A percentile compares a stretch with the other conserved stretches of the same genome.
Evolutionary conservation across 164 flowering plant genomes (phyloP).

Genomic region (Macadamia integrifolia): DNA sequence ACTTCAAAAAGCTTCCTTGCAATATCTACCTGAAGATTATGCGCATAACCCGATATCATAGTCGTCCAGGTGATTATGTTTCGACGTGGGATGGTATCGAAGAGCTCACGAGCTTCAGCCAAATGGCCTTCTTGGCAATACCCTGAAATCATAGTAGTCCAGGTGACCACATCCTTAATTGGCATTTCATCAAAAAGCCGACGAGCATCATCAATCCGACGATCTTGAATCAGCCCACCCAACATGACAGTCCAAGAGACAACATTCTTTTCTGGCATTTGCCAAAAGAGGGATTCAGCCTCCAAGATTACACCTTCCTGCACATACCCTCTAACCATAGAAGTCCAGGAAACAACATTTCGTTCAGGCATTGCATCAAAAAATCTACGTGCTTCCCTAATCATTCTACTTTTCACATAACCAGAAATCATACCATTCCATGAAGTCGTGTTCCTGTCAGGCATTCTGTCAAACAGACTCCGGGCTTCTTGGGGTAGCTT

Average conservation of each 20-base stretch:
- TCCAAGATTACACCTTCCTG: slow-evolving; percentile 46
- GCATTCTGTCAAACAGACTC: slow-evolving; percentile 54
- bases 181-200: slow-evolving; percentile 60
- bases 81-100: slow-evolving; percentile 59
- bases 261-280: slow-evolving; percentile 74
- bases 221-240: slow-evolving; percentile 57
- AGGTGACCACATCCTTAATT: slow-evolving; percentile 62
- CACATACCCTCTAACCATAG: slow-evolving; percentile 65
- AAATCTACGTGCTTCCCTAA: slow-evolving; percentile 42
- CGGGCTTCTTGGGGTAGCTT: slow-evolving; percentile 39
- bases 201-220: slow-evolving; percentile 60
- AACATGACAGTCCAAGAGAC: slow-evolving; percentile 82
- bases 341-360: slow-evolving; percentile 73
- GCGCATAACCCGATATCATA: slow-evolving; percentile 67
- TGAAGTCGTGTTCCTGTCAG: slow-evolving; percentile 47
- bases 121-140: slow-evolving; percentile 52
- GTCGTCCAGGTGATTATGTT: slow-evolving; percentile 74
- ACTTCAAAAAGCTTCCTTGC: slow-evolving; percentile 85
- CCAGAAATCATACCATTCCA: slow-evolving; percentile 75
- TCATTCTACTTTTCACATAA: slow-evolving; percentile 49
- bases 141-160: slow-evolving; percentile 70
- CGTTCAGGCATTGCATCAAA: slow-evolving; percentile 62
- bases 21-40: slow-evolving; percentile 51
- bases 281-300: slow-evolving; percentile 56
- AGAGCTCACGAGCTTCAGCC: slow-evolving; percentile 57